phyloP scores from a whole-genome alignment of 208 protist genomes.

The Leishmania major region DNA sequence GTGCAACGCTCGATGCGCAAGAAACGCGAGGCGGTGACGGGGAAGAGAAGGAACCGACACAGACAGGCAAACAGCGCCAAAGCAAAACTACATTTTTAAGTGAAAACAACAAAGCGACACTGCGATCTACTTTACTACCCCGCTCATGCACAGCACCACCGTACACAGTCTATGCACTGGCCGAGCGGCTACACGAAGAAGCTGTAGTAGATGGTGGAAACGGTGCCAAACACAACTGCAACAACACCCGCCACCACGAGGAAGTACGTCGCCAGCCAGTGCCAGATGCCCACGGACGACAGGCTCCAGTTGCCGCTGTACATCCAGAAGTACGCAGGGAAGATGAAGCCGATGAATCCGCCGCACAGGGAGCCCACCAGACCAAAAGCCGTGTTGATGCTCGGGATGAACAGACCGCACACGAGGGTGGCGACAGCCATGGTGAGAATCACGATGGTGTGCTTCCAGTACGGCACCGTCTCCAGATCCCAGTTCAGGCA shows the following conservation, averaged over 20 bases:
- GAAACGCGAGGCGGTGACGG: no score
- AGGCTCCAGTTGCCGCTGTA: constrained; percentile 68
- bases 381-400: constrained; percentile 35
- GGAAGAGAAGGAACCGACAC: no score
- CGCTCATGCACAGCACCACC: no score
- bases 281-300: constrained; percentile 45
- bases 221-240: constrained; percentile 70
- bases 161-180: no score
- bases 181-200: constrained; percentile 10
- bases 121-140: no score
- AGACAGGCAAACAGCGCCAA: no score
- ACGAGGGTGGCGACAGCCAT: constrained; percentile 29
- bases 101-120: no score
- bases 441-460: constrained; percentile 36
- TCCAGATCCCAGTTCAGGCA: constrained; percentile 57
- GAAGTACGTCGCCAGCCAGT: constrained; percentile 48
- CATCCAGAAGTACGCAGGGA: constrained; percentile 51
- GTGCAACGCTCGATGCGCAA: no score
- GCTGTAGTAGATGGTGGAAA: constrained; percentile 47
- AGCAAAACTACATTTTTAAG: no score
- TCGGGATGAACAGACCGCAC: constrained; percentile 51
- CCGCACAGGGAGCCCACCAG: constrained; percentile 8
- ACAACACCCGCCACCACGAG: constrained; percentile 63
- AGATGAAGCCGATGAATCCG: constrained; percentile 10
- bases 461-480: constrained; percentile 70